A percentile compares a stretch with the other conserved stretches of the same genome.
Conservation (phyloP, 768 basidiomycete genomes). For the Tulasnella calospora region DNA sequence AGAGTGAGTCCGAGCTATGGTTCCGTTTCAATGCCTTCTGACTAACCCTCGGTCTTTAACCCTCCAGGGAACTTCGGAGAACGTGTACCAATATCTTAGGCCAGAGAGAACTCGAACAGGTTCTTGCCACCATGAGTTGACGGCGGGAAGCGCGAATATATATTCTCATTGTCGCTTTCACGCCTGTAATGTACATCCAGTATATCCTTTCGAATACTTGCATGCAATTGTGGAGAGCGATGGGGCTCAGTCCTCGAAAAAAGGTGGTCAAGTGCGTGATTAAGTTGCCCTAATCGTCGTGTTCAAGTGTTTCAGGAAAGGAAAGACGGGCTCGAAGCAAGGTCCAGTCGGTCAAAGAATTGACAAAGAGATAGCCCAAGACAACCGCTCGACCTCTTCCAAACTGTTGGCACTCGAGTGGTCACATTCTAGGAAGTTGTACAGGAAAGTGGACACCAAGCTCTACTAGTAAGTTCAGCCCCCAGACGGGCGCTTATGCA, state of each 20-base stretch:
- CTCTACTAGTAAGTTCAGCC: neutral
- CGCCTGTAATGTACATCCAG: neutral
- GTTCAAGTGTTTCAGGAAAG: neutral
- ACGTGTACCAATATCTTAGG: conserved; percentile 78
- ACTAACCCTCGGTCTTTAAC: conserved; percentile 10
- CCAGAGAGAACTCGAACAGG: conserved; percentile 58
- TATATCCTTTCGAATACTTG: neutral
- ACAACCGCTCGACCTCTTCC: too few relatives aligned
- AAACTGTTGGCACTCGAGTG: too few relatives aligned
- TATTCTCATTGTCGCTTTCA: neutral
- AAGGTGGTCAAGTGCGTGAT: neutral
- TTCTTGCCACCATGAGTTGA: conserved; percentile 32
- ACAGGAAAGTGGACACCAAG: neutral
- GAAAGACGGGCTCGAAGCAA: neutral
- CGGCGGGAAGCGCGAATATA: neutral
- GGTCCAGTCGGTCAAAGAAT: neutral
- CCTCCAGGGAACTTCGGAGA: conserved; percentile 58
- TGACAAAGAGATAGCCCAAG: too few relatives aligned
- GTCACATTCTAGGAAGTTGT: neutral
- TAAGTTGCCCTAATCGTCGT: neutral
- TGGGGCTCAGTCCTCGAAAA: neutral
- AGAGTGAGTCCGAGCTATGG: conserved; percentile 56
- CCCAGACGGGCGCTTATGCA: neutral
- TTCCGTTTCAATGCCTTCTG: neutral
- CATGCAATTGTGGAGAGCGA: neutral